Conservation (phyloP, 257 asterid species). For the Rhazya stricta region DNA sequence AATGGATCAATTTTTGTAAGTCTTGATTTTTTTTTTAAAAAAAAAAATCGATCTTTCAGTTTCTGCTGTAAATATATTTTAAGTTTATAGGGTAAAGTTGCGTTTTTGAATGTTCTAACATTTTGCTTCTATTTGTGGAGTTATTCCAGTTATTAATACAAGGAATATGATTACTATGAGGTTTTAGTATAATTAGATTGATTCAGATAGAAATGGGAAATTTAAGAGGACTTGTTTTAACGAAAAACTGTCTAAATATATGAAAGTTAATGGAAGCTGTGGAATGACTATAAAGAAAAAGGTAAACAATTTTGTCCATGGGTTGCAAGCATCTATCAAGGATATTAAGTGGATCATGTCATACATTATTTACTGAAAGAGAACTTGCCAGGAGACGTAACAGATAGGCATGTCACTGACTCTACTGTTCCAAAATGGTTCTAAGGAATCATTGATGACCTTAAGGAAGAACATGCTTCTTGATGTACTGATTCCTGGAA, state of each 20-base stretch:
- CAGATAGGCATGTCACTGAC: neutral
- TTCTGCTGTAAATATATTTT: slow-evolving; percentile 2
- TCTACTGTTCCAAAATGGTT: neutral
- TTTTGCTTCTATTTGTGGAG: neutral
- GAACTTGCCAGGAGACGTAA: neutral
- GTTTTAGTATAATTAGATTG: neutral
- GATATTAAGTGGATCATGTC: too few relatives aligned
- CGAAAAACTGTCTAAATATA: neutral
- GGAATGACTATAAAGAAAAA: neutral
- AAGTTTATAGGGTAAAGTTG: neutral
- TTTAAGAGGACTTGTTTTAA: neutral
- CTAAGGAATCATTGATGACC: neutral
- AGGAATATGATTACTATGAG: neutral
- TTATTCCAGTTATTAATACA: neutral
- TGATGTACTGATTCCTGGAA: too few relatives aligned
- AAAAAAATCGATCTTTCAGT: too few relatives aligned
- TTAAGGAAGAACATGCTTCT: neutral
- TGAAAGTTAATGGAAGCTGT: neutral
- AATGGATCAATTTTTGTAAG: slow-evolving; percentile 10
- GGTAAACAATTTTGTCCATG: neutral
- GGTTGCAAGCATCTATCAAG: neutral
- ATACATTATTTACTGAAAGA: neutral
- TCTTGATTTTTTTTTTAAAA: slow-evolving; percentile 2
- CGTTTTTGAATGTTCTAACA: neutral
- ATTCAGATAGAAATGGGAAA: neutral